These are phyloP conservation scores for Capsicum rhomboideum DNA, from an alignment of 257 asterid genomes.

Conservation along the genomic window DNA sequence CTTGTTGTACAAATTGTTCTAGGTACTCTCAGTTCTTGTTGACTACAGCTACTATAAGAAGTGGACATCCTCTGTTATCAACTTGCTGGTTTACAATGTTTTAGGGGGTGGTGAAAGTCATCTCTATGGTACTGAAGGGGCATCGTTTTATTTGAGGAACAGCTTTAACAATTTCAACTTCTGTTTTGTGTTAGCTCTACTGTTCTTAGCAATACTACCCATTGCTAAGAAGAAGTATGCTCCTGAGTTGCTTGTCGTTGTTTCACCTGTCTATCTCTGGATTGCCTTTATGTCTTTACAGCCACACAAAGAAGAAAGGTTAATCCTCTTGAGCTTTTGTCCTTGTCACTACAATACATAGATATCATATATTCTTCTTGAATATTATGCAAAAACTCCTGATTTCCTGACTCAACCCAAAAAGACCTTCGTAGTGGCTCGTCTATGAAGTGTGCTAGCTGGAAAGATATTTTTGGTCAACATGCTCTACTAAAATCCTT, in stretches of 20 bases:
- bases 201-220: slow-evolving; percentile 67
- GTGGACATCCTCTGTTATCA: slow-evolving; percentile 94
- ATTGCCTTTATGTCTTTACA: slow-evolving; percentile 94
- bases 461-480: neutral
- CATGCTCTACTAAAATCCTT: neutral
- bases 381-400: neutral
- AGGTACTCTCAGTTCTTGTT: slow-evolving; percentile 69
- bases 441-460: neutral
- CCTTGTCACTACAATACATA: neutral
- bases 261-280: slow-evolving; percentile 92
- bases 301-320: slow-evolving; percentile 99
- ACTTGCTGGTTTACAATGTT: slow-evolving; percentile 77
- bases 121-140: slow-evolving; percentile 89
- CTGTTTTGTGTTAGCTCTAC: slow-evolving; percentile 79
- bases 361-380: neutral
- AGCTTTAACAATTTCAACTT: slow-evolving; percentile 93
- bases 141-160: slow-evolving; percentile 72
- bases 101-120: slow-evolving; percentile 98
- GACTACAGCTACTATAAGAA: slow-evolving; percentile 70
- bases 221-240: slow-evolving; percentile 68
- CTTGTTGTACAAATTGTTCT: slow-evolving; percentile 16
- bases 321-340: slow-evolving; percentile 5
- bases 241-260: slow-evolving; percentile 66
- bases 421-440: neutral
- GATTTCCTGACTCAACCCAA: neutral